Evolutionary conservation across 192 early-diverging fungal species (phyloP).

Genomic region (Funneliformis mosseae): DNA sequence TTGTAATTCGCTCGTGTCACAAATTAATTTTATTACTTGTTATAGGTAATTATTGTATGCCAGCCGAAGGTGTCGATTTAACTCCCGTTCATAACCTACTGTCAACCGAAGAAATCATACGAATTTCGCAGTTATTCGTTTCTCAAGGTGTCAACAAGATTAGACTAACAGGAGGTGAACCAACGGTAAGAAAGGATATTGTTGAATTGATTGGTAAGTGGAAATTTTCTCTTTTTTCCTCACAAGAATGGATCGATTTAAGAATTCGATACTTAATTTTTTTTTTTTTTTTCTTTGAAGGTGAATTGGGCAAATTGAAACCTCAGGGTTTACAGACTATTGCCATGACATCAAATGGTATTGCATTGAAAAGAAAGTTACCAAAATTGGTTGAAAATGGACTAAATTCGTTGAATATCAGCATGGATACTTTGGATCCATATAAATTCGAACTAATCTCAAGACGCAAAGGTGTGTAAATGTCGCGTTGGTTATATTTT

Average conservation of each 20-base stretch:
- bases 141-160: conserved; percentile 90
- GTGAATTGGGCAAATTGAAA: conserved; percentile 72
- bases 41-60: conserved; percentile 95
- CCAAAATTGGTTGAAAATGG: conserved; percentile 68
- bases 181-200: conserved; percentile 91
- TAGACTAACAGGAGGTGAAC: conserved; percentile 94
- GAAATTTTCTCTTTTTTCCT: not conserved
- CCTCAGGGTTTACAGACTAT: conserved; percentile 75
- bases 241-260: not conserved
- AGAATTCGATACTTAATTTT: not conserved
- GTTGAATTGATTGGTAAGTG: conserved; percentile 76
- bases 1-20: not conserved
- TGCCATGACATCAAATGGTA: conserved; percentile 94
- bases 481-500: not conserved
- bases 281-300: conserved; percentile 39
- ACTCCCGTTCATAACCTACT: conserved; percentile 72
- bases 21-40: not conserved
- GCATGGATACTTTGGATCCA: conserved; percentile 87
- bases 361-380: conserved; percentile 87
- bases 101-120: conserved; percentile 79
- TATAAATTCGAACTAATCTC: conserved; percentile 90
- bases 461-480: conserved; percentile 67
- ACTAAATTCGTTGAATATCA: conserved; percentile 87
- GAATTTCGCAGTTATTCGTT: conserved; percentile 84
- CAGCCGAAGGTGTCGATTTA: conserved; percentile 78